These are phyloP conservation scores for Allium fistulosum DNA, from an alignment of 106 monocot genomes.

Conservation along the genomic window DNA sequence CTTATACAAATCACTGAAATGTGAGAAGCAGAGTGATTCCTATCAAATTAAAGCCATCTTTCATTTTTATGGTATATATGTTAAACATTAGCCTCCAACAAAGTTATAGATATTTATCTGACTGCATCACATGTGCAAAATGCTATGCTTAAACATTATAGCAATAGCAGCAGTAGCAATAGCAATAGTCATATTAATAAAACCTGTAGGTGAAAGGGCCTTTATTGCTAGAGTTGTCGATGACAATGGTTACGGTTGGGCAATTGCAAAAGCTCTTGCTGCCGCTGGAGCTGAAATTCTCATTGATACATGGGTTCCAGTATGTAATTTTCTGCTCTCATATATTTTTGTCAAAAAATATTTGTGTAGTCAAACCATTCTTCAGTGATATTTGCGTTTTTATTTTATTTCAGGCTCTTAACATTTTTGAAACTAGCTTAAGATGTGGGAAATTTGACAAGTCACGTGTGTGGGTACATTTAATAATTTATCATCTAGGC, in stretches of 20 bases:
- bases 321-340: slow-evolving; percentile 26
- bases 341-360: background rate
- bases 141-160: too few relatives aligned
- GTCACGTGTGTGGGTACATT: slow-evolving; percentile 54
- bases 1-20: too few relatives aligned
- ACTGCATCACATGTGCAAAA: too few relatives aligned
- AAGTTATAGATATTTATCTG: too few relatives aligned
- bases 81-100: too few relatives aligned
- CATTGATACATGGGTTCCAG: slow-evolving; percentile 98
- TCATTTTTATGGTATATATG: too few relatives aligned
- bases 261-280: slow-evolving; percentile 96
- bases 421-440: slow-evolving; percentile 95
- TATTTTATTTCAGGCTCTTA: slow-evolving; percentile 54
- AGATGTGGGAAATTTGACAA: slow-evolving; percentile 89
- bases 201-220: slow-evolving; percentile 69
- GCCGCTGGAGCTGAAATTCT: slow-evolving; percentile 98
- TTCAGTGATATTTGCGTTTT: background rate
- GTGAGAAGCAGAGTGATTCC: too few relatives aligned
- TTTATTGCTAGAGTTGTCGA: slow-evolving; percentile 98
- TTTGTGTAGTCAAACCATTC: background rate
- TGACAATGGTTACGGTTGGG: slow-evolving; percentile 99
- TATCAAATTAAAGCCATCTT: too few relatives aligned
- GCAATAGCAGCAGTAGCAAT: too few relatives aligned
- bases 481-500: background rate
- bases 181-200: too few relatives aligned